These are phyloP conservation scores for Scopulariopsis brevicaulis DNA, from an alignment of 2,329 filamentous ascomycete species.

Conservation along the genomic window DNA sequence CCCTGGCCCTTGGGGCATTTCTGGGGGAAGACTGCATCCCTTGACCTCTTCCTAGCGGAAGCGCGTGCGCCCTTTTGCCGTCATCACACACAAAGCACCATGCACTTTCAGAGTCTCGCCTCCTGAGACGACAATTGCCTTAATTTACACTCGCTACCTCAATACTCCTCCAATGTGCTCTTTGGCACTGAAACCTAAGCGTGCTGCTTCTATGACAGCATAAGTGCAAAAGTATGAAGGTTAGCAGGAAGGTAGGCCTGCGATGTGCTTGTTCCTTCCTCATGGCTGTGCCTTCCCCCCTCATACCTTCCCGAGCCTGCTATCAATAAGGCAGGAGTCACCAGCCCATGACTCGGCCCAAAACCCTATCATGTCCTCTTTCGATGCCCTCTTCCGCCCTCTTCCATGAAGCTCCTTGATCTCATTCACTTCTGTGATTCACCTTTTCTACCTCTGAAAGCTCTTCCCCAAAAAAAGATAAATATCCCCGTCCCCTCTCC, in stretches of 20 bases:
- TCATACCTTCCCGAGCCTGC: background rate
- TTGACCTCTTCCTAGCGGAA: background rate
- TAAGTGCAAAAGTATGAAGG: background rate
- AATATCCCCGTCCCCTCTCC: background rate
- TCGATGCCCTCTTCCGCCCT: background rate
- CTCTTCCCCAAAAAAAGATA: background rate
- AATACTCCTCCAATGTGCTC: background rate
- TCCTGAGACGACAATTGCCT: background rate
- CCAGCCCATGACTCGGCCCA: background rate
- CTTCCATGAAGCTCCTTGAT: background rate
- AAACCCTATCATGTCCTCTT: too few relatives aligned
- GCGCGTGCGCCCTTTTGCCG: background rate
- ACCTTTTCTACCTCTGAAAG: background rate
- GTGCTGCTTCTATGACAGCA: background rate
- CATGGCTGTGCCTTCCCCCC: background rate
- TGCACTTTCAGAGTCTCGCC: background rate
- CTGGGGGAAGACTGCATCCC: background rate
- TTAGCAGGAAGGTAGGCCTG: background rate
- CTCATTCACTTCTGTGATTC: background rate
- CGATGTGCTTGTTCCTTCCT: background rate
- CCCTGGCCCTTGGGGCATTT: background rate
- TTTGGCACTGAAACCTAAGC: background rate
- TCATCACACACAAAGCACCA: background rate
- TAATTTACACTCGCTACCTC: background rate
- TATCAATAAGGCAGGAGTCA: slow-evolving; percentile 1